Conservation (phyloP, 2,329 filamentous ascomycete species). For the Gnomoniopsis smithogilvyi region DNA sequence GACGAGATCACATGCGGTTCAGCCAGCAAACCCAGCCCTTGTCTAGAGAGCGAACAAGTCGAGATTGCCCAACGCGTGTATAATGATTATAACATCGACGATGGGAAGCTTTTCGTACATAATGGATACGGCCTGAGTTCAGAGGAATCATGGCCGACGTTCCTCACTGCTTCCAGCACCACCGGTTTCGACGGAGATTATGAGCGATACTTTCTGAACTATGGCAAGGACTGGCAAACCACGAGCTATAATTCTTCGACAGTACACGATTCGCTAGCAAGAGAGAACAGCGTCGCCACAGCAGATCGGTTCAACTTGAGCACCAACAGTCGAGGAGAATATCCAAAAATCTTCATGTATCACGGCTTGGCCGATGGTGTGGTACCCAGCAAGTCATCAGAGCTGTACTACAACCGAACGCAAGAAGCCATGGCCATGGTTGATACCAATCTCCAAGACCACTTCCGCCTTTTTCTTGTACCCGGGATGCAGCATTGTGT, state of each 20-base stretch:
- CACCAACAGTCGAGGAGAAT: slow-evolving; percentile 29
- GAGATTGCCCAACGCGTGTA: slow-evolving; percentile 21
- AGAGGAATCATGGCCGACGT: slow-evolving; percentile 33
- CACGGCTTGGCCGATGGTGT: slow-evolving; percentile 40
- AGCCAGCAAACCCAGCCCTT: slow-evolving; percentile 19
- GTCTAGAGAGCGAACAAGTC: slow-evolving; percentile 34
- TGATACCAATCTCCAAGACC: slow-evolving; percentile 22
- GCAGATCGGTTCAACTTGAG: slow-evolving; percentile 28
- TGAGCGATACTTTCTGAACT: slow-evolving; percentile 36
- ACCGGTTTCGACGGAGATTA: slow-evolving; percentile 33
- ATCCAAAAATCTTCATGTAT: slow-evolving; percentile 42
- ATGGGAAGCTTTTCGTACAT: slow-evolving; percentile 33
- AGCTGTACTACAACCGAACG: slow-evolving; percentile 1
- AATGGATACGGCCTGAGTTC: slow-evolving; percentile 45
- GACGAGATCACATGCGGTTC: slow-evolving; percentile 13
- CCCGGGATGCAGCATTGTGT: slow-evolving; percentile 49
- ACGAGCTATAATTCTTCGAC: slow-evolving; percentile 26
- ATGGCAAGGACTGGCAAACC: slow-evolving; percentile 35
- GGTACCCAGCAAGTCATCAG: slow-evolving; percentile 35
- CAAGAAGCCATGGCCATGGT: neutral
- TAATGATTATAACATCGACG: slow-evolving; percentile 15
- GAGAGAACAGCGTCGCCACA: slow-evolving; percentile 25
- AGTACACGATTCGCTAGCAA: neutral
- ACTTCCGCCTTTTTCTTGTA: slow-evolving; percentile 49
- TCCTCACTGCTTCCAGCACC: slow-evolving; percentile 21